Conservation (phyloP, 495 filamentous ascomycete genomes). For the Sphaerosporella brunnea region DNA sequence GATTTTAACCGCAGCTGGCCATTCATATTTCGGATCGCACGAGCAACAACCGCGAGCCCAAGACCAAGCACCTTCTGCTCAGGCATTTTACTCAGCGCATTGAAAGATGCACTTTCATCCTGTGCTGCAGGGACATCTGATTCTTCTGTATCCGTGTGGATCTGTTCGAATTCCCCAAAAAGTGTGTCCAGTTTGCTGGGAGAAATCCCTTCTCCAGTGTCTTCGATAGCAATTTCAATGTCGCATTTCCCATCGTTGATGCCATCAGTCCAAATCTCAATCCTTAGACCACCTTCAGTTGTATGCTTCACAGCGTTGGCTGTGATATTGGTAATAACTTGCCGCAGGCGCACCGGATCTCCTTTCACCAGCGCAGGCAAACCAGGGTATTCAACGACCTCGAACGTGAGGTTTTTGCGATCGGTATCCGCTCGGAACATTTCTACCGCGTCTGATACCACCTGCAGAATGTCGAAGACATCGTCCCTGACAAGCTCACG, state of each 20-base stretch:
- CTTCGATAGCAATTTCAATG: slow-evolving; percentile 57
- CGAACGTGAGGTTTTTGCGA: slow-evolving; percentile 54
- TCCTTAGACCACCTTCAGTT: slow-evolving; percentile 43
- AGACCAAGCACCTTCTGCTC: slow-evolving; percentile 44
- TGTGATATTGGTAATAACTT: slow-evolving; percentile 64
- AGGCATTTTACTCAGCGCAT: slow-evolving; percentile 14
- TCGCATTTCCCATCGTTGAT: slow-evolving; percentile 27
- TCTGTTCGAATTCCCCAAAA: slow-evolving; percentile 78
- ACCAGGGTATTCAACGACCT: slow-evolving; percentile 47
- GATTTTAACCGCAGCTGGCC: slow-evolving; percentile 79
- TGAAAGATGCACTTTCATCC: slow-evolving; percentile 14
- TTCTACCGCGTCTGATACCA: slow-evolving; percentile 57
- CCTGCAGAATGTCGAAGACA: slow-evolving; percentile 51
- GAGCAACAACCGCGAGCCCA: slow-evolving; percentile 69
- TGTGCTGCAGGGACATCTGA: slow-evolving; percentile 21
- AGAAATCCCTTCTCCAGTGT: slow-evolving; percentile 69
- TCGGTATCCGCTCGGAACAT: slow-evolving; percentile 56
- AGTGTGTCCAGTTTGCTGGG: slow-evolving; percentile 52
- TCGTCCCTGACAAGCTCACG: slow-evolving; percentile 67
- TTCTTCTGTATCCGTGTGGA: slow-evolving; percentile 39
- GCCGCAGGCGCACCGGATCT: slow-evolving; percentile 60
- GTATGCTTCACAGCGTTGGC: slow-evolving; percentile 83
- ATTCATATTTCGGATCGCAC: slow-evolving; percentile 75
- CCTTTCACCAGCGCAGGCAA: slow-evolving; percentile 57
- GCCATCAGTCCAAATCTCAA: slow-evolving; percentile 43